phyloP scores from a whole-genome alignment of 352 stramenopile genomes.

The Thalassiosira hispida region DNA sequence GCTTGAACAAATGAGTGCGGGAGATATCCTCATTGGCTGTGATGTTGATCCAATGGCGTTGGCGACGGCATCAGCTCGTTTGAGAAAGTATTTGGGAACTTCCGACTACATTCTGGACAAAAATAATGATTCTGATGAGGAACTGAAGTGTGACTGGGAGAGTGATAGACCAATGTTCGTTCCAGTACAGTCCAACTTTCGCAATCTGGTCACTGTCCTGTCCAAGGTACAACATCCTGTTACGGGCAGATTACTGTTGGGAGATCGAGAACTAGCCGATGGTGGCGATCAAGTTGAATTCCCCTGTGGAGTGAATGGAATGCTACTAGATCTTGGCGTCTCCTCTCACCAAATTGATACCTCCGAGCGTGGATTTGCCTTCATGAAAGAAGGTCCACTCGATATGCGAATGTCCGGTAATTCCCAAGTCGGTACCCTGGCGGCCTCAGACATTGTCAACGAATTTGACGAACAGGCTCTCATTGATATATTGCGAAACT shows the following conservation, averaged over 20 bases:
- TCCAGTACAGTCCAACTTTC: slow-evolving; percentile 83
- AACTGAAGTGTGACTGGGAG: slow-evolving; percentile 44
- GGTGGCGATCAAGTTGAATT: slow-evolving; percentile 44
- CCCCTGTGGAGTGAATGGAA: slow-evolving; percentile 75
- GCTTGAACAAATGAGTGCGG: slow-evolving; percentile 67
- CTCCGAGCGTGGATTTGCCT: slow-evolving; percentile 84
- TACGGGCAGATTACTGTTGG: slow-evolving; percentile 49
- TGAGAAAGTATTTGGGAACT: slow-evolving; percentile 59
- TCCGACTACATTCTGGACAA: slow-evolving; percentile 62
- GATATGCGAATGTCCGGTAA: slow-evolving; percentile 87
- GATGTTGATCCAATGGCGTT: slow-evolving; percentile 87
- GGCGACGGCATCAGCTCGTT: slow-evolving; percentile 65
- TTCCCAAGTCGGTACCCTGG: slow-evolving; percentile 48
- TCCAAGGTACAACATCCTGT: slow-evolving; percentile 63
- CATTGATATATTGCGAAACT: slow-evolving; percentile 77
- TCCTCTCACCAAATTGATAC: slow-evolving; percentile 89
- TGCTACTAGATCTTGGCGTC: slow-evolving; percentile 88
- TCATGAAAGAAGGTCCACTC: slow-evolving; percentile 86
- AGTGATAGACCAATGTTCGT: slow-evolving; percentile 73
- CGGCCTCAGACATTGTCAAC: slow-evolving; percentile 84
- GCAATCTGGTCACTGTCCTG: slow-evolving; percentile 66
- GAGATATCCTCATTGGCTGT: slow-evolving; percentile 85
- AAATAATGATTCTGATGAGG: slow-evolving; percentile 19
- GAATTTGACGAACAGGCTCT: slow-evolving; percentile 80
- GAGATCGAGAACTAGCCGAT: slow-evolving; percentile 31